Evolutionary conservation across 208 protist genomes (phyloP), one percentile per base, ranked within the genome.

Genomic region (Phytomonas francai): DNA sequence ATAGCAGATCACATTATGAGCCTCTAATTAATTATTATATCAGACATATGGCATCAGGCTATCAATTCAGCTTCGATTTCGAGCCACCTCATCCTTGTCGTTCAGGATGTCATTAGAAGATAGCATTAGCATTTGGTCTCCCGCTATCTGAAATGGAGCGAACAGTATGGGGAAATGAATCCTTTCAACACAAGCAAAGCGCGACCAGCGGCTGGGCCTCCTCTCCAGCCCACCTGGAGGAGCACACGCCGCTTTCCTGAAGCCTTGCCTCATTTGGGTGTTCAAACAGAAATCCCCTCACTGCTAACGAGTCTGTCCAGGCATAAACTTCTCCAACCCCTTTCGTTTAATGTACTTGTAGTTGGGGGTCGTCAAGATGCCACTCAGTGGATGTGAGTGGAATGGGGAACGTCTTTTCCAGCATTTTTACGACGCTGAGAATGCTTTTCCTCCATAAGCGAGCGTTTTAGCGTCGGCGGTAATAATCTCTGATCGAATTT

Each of bases 261-360:
- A 36, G 33, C 5, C 8, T 36, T 8, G 33, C 33, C 33, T 8
- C 33, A 8, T 36, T 8, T 8, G 33, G 5, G 5, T 36, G 5
- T 8, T 36, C 33, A 8, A 36, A 3, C 33, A 11, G 33, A 36
- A 36, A 36, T 36, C 33, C 33, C 3, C 33, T 3, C 33, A 36
- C 33, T 3, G 33, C 33, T 8, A 36, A 36, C 33, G 5, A 8
- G 5, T 8, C 3, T 36, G 33, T 11, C 33, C 33, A 36, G 8
- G 33, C 33, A 36, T 3, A 36, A 36, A 36, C 33, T 8, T 36
- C 33, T 36, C 33, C 8, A 97, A 85, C 19, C 92, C 67, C 39
- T 91, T 94, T 63, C 92, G 84, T 74, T 95, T 93, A 3, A 90
- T 69, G 63, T 93, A 95, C 42, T 84, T 78, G 66, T 79, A 88